Evolutionary conservation across 2,329 filamentous ascomycete genomes (phyloP).

Genomic region (Alternaria sp.): DNA sequence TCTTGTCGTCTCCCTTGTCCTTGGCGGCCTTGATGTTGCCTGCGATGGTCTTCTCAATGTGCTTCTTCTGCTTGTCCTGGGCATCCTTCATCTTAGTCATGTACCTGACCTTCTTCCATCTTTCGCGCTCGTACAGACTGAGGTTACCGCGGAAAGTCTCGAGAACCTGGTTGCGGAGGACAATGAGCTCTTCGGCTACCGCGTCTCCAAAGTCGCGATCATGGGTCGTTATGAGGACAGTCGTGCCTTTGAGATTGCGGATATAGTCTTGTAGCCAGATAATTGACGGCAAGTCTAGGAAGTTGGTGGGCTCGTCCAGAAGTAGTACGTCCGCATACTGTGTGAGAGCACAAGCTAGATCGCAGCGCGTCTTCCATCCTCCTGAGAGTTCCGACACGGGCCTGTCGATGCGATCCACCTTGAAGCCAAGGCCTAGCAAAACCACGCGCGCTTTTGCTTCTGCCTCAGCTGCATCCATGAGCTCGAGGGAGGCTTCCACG

Average conservation of each 20-base stretch:
- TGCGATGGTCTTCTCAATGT: conserved; percentile 79
- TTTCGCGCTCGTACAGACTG: conserved; percentile 71
- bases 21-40: conserved; percentile 78
- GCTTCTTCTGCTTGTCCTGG: conserved; percentile 78
- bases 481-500: conserved; percentile 71
- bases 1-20: conserved; percentile 81
- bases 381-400: conserved; percentile 73
- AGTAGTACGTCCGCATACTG: conserved; percentile 79
- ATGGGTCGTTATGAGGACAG: conserved; percentile 81
- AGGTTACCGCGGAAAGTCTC: conserved; percentile 79
- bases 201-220: conserved; percentile 81
- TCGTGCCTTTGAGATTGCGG: conserved; percentile 62
- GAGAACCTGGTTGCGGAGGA: conserved; percentile 74
- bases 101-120: conserved; percentile 70
- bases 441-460: conserved; percentile 68
- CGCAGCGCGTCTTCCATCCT: conserved; percentile 58
- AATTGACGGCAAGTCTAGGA: conserved; percentile 80
- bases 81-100: conserved; percentile 80
- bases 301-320: conserved; percentile 88
- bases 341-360: conserved; percentile 63
- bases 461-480: conserved; percentile 65
- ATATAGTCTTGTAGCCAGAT: conserved; percentile 84
- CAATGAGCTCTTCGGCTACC: conserved; percentile 76
- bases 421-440: conserved; percentile 74
- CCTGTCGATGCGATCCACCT: conserved; percentile 65